phyloP scores from a whole-genome alignment of 805 yeast species.

The Brettanomyces nanus region DNA sequence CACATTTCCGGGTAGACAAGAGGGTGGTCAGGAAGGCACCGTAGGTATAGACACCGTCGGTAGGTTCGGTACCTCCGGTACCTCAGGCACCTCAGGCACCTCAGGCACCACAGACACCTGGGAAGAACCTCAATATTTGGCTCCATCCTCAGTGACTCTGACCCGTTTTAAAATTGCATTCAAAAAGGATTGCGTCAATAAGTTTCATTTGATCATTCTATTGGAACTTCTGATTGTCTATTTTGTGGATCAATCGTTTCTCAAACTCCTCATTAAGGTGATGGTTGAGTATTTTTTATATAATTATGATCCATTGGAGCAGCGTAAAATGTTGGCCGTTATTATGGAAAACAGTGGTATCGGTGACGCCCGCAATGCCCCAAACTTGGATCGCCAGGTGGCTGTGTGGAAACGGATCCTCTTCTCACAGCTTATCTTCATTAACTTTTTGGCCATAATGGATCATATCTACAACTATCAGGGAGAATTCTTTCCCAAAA shows the following conservation, averaged over 20 bases:
- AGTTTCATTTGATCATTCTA: slow-evolving; percentile 9
- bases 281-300: slow-evolving; percentile 10
- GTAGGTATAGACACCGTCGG: background rate
- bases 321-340: slow-evolving; percentile 1
- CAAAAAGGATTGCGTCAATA: background rate
- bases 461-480: slow-evolving; percentile 5
- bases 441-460: slow-evolving; percentile 6
- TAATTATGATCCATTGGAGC: slow-evolving; percentile 3
- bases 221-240: slow-evolving; percentile 16
- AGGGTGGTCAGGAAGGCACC: background rate
- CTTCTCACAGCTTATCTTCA: background rate
- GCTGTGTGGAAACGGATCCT: slow-evolving; percentile 1
- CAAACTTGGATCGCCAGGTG: slow-evolving; percentile 1
- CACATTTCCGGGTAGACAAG: background rate
- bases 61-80: background rate
- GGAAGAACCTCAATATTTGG: too few relatives aligned
- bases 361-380: background rate
- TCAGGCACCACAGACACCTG: background rate
- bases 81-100: slow-evolving; percentile 1
- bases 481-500: background rate
- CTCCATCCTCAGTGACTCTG: too few relatives aligned
- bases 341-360: slow-evolving; percentile 3
- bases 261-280: slow-evolving; percentile 14
- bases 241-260: slow-evolving; percentile 18
- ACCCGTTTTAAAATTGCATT: background rate